Evolutionary conservation across 306 rosid species (phyloP).

Genomic region (Prunus mira): DNA sequence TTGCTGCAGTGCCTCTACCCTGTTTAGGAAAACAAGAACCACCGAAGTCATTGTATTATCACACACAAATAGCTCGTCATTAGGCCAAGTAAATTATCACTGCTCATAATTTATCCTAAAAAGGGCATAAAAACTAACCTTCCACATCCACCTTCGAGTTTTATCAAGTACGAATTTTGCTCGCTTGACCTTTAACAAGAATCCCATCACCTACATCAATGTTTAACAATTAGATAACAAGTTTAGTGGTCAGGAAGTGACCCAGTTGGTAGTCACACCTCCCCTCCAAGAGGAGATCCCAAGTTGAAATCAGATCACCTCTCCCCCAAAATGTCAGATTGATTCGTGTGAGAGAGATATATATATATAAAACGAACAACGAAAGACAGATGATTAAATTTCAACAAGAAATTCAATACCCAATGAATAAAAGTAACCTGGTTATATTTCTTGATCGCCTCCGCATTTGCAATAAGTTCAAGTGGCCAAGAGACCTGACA

Average conservation of each 20-base stretch:
- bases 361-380: neutral
- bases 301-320: neutral
- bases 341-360: neutral
- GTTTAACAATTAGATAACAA: neutral
- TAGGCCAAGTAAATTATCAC: slow-evolving; percentile 14
- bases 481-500: slow-evolving; percentile 97
- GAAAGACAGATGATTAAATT: slow-evolving; percentile 8
- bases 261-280: neutral
- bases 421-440: slow-evolving; percentile 49
- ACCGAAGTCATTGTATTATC: slow-evolving; percentile 5
- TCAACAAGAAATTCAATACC: neutral
- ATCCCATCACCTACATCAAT: slow-evolving; percentile 72
- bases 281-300: neutral
- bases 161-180: slow-evolving; percentile 91
- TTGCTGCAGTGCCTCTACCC: slow-evolving; percentile 64
- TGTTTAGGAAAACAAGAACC: slow-evolving; percentile 39
- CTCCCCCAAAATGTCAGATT: neutral
- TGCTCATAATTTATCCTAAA: slow-evolving; percentile 6
- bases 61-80: slow-evolving; percentile 6
- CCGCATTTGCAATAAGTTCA: slow-evolving; percentile 87
- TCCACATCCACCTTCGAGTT: slow-evolving; percentile 99
- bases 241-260: neutral
- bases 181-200: slow-evolving; percentile 92
- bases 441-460: slow-evolving; percentile 92
- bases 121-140: slow-evolving; percentile 41